A percentile compares a stretch with the other conserved stretches of the same genome.
Conservation (phyloP, 2,329 filamentous ascomycete species). For the Aspergillus quadricinctus region DNA sequence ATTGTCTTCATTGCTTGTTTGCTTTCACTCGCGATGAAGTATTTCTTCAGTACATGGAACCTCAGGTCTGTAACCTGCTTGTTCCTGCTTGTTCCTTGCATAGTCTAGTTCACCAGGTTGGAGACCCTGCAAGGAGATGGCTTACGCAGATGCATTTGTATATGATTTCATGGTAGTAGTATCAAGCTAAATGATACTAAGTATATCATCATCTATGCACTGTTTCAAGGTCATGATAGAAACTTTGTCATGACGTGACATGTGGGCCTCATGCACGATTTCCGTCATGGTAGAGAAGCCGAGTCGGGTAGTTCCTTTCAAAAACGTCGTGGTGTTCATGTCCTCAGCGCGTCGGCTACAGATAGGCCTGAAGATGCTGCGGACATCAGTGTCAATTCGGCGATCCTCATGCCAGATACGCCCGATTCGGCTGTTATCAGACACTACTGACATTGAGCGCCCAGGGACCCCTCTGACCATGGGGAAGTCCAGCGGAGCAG, state of each 20-base stretch:
- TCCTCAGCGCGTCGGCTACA: background rate
- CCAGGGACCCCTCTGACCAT: background rate
- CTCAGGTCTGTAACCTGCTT: background rate
- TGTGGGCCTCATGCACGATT: background rate
- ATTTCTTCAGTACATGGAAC: background rate
- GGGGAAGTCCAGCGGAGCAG: background rate
- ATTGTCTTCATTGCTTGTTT: background rate
- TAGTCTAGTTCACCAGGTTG: background rate
- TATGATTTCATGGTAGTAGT: background rate
- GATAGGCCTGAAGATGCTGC: background rate
- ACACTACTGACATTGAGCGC: background rate
- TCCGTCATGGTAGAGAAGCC: background rate
- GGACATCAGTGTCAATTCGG: background rate
- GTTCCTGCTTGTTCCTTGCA: background rate
- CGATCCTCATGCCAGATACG: background rate
- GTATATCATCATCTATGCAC: background rate
- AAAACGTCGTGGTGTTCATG: background rate
- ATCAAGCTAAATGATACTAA: no score
- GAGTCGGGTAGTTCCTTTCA: background rate
- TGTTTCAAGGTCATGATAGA: background rate
- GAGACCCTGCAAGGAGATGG: no score
- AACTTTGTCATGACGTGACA: background rate
- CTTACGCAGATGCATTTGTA: background rate
- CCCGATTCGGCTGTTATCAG: background rate
- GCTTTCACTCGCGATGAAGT: background rate